phyloP scores from a whole-genome alignment of 176 grass and related monocot species.

The Aegilops sharonensis region DNA sequence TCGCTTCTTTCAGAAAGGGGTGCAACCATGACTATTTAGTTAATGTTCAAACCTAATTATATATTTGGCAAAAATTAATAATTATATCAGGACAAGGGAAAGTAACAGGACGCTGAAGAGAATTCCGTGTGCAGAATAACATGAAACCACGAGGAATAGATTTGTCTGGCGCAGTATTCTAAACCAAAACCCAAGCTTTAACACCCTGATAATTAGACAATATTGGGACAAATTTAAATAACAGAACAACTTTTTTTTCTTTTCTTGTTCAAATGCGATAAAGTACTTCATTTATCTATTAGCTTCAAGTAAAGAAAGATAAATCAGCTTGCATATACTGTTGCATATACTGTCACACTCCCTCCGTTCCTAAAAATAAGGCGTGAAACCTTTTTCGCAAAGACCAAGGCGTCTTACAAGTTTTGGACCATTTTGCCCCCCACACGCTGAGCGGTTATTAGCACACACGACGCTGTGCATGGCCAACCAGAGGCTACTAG shows the following conservation, averaged over 20 bases:
- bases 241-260: not conserved
- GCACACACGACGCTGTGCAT: not conserved
- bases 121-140: not conserved
- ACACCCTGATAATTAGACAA: not conserved
- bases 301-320: slow-evolving; percentile 5
- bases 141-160: not conserved
- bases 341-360: not conserved
- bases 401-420: too few relatives aligned
- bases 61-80: not conserved
- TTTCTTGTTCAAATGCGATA: not conserved
- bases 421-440: not conserved
- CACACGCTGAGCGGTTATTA: not conserved
- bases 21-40: not conserved
- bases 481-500: not conserved
- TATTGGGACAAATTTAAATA: not conserved
- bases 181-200: slow-evolving; percentile 3
- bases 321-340: not conserved
- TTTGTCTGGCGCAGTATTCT: not conserved
- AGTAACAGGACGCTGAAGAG: not conserved
- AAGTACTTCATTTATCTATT: not conserved
- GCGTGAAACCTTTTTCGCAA: too few relatives aligned
- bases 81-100: not conserved
- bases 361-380: too few relatives aligned
- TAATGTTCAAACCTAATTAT: not conserved
- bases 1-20: not conserved